A percentile compares a stretch with the other conserved stretches of the same genome.
phyloP scores from a whole-genome alignment of 495 filamentous ascomycete species.

The Xylaria cubensis region DNA sequence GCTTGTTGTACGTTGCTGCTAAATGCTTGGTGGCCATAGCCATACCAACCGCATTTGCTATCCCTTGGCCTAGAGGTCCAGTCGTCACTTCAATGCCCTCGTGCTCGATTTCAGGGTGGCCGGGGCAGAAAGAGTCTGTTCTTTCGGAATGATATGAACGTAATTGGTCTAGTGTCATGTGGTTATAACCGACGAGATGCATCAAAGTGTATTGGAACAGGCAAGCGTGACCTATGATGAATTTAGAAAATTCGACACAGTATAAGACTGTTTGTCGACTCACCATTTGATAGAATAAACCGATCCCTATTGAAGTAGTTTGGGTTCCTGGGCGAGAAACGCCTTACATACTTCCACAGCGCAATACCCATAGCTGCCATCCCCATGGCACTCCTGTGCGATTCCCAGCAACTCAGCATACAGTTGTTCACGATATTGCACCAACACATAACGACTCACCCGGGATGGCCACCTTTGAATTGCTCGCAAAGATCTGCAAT shows the following conservation, averaged over 20 bases:
- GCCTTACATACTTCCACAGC: constrained; percentile 61
- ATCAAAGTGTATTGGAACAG: constrained; percentile 66
- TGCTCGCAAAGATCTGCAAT: constrained; percentile 68
- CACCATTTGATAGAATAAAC: constrained; percentile 60
- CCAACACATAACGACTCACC: constrained; percentile 43
- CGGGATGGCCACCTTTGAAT: constrained; percentile 64
- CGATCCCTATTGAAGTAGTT: constrained; percentile 60
- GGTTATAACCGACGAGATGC: constrained; percentile 64
- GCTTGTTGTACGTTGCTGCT: constrained; percentile 59
- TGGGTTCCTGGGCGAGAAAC: constrained; percentile 54
- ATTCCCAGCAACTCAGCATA: constrained; percentile 21
- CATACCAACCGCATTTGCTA: constrained; percentile 66
- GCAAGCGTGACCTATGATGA: constrained; percentile 58
- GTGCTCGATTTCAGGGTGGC: constrained; percentile 67
- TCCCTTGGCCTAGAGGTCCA: constrained; percentile 65
- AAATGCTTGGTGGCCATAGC: constrained; percentile 66
- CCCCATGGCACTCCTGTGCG: constrained; percentile 54
- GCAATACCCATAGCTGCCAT: constrained; percentile 63
- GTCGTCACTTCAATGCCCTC: constrained; percentile 69
- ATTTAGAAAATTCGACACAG: background rate
- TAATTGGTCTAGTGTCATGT: constrained; percentile 66
- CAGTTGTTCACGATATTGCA: background rate
- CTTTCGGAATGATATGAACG: constrained; percentile 64
- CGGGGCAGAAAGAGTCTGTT: constrained; percentile 60
- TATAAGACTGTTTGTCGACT: background rate